phyloP scores from a whole-genome alignment of 306 rosid species.

The Sphenostylis stenocarpa region DNA sequence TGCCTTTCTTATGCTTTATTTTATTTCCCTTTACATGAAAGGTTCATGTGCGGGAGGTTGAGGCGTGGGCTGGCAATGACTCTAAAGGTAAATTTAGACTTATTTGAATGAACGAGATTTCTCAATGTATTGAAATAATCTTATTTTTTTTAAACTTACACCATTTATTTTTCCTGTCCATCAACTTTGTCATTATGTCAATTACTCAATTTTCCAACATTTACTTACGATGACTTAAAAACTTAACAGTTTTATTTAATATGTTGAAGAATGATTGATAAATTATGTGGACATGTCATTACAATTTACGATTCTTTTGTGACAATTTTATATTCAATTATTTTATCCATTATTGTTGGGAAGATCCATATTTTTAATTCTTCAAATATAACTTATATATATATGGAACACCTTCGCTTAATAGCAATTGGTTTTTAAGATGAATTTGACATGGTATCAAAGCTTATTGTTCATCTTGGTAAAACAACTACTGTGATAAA shows the following conservation, averaged over 20 bases:
- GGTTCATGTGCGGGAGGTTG: conserved; percentile 88
- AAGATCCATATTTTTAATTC: too few species aligned
- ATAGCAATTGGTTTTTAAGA: too few species aligned
- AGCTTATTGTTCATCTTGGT: too few species aligned
- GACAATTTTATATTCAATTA: background rate
- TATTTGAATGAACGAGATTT: conserved; percentile 19
- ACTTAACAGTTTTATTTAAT: background rate
- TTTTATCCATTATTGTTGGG: background rate
- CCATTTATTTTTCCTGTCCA: background rate
- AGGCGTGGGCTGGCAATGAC: conserved; percentile 59
- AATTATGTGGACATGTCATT: conserved; percentile 9
- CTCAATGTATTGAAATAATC: background rate
- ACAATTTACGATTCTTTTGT: background rate
- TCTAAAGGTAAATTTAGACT: conserved; percentile 58
- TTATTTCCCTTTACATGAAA: conserved; percentile 36
- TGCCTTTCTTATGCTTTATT: conserved; percentile 18
- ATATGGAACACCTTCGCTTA: too few species aligned
- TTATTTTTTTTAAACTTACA: background rate
- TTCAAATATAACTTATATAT: too few species aligned
- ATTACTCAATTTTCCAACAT: conserved; percentile 11
- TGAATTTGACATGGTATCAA: too few species aligned
- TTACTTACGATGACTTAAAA: background rate
- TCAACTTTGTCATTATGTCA: conserved; percentile 16
- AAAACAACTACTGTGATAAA: too few species aligned
- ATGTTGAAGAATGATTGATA: conserved; percentile 12